Conservation (phyloP, 2,329 filamentous ascomycete species). For the Neurospora crassa region DNA sequence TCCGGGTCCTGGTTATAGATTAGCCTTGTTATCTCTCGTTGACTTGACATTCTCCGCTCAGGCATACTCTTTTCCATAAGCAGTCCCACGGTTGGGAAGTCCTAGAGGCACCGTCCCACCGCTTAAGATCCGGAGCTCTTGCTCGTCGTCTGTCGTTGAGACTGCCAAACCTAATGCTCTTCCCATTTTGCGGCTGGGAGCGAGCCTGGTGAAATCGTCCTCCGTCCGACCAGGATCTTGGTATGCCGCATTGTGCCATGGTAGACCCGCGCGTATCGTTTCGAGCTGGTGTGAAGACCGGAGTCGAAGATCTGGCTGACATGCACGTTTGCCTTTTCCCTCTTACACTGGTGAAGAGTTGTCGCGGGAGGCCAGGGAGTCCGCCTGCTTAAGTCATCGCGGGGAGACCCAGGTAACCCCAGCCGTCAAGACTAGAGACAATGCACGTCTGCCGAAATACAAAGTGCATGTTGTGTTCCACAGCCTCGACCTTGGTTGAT, state of each 20-base stretch:
- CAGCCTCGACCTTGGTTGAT: background rate
- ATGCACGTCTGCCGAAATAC: background rate
- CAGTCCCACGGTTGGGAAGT: constrained; percentile 36
- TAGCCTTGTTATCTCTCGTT: background rate
- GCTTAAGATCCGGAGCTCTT: constrained; percentile 26
- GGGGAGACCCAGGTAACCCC: background rate
- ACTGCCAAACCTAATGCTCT: background rate
- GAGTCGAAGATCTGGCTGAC: background rate
- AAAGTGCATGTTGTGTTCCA: background rate
- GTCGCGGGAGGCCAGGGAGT: background rate
- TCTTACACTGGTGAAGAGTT: background rate
- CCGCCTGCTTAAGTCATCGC: background rate
- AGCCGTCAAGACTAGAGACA: background rate
- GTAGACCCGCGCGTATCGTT: background rate
- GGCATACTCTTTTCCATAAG: constrained; percentile 33
- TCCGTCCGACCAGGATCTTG: background rate
- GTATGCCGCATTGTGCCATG: background rate
- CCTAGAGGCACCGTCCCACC: constrained; percentile 41
- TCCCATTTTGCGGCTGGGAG: background rate
- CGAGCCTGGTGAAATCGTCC: background rate
- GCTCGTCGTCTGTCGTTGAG: background rate
- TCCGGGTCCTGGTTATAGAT: constrained; percentile 54
- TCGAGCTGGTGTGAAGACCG: background rate
- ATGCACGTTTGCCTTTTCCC: background rate
- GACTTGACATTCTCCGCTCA: background rate